Percentiles rank a stretch among this genome's conserved stretches.
Conservation (phyloP, 1,284 basidiomycete genomes). For the Sanghuangporus baumii region DNA sequence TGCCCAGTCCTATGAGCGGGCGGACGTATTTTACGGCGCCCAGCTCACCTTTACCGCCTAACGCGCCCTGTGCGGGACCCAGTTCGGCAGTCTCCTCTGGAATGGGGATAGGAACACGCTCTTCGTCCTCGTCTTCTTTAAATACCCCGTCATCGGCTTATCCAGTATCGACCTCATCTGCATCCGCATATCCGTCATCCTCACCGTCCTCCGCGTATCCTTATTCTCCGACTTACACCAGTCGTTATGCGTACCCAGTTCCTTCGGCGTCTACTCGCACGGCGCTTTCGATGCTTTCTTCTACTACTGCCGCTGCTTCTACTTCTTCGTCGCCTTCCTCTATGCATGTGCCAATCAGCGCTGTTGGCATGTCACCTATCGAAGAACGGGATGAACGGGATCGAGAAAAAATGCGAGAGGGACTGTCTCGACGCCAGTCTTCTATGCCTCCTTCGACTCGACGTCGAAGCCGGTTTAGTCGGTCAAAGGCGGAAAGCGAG, state of each 20-base stretch:
- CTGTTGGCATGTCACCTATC: neutral
- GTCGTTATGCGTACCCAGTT: neutral
- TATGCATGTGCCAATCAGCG: neutral
- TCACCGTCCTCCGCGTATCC: neutral
- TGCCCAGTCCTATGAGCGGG: slow-evolving; percentile 3
- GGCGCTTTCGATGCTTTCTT: neutral
- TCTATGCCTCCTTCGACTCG: neutral
- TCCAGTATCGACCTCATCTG: neutral
- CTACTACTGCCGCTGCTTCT: neutral
- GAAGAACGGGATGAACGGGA: neutral
- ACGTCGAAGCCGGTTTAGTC: neutral
- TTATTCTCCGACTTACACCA: neutral
- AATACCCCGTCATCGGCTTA: neutral
- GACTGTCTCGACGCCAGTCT: neutral
- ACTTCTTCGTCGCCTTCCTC: neutral
- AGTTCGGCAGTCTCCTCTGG: neutral
- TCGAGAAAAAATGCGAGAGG: neutral
- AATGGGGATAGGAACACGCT: neutral
- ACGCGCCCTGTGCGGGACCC: neutral
- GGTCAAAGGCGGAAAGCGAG: neutral
- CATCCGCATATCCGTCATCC: neutral
- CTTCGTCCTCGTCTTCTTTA: neutral
- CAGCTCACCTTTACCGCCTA: neutral
- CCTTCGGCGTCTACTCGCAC: neutral
- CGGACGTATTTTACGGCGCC: slow-evolving; percentile 3